Conservation (phyloP, 2,329 filamentous ascomycete genomes). For the Aotearoamyces nothofagi region DNA sequence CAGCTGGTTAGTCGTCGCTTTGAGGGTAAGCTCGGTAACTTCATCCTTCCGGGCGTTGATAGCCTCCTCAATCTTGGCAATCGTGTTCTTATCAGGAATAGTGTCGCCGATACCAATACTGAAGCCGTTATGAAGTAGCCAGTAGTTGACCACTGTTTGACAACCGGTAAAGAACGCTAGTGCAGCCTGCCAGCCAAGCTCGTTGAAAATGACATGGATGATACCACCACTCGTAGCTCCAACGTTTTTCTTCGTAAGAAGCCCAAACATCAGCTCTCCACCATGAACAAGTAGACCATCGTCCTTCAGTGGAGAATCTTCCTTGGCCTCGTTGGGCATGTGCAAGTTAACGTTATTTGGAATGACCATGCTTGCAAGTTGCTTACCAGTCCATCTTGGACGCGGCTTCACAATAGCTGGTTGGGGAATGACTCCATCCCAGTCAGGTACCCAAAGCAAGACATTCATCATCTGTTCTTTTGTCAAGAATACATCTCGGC, state of each 20-base stretch:
- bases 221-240: conserved; percentile 84
- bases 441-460: conserved; percentile 92
- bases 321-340: conserved; percentile 42
- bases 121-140: conserved; percentile 91
- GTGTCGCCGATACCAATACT: conserved; percentile 98
- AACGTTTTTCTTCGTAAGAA: conserved; percentile 86
- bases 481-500: conserved; percentile 78
- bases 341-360: conserved; percentile 74
- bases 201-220: conserved; percentile 92
- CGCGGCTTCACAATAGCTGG: conserved; percentile 89
- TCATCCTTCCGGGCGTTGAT: conserved; percentile 71
- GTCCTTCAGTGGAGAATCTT: conserved; percentile 51
- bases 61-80: conserved; percentile 67
- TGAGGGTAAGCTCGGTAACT: conserved; percentile 58
- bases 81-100: conserved; percentile 76
- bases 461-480: conserved; percentile 93
- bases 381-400: conserved; percentile 95
- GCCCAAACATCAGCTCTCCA: conserved; percentile 79
- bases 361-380: conserved; percentile 88
- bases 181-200: conserved; percentile 70
- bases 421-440: conserved; percentile 87
- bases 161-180: conserved; percentile 94
- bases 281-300: conserved; percentile 70
- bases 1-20: conserved; percentile 73
- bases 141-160: conserved; percentile 91